Evolutionary conservation across 2,329 filamentous ascomycete genomes (phyloP), one percentile per base, ranked within the genome.

Genomic region (Aspergillus tanneri): DNA sequence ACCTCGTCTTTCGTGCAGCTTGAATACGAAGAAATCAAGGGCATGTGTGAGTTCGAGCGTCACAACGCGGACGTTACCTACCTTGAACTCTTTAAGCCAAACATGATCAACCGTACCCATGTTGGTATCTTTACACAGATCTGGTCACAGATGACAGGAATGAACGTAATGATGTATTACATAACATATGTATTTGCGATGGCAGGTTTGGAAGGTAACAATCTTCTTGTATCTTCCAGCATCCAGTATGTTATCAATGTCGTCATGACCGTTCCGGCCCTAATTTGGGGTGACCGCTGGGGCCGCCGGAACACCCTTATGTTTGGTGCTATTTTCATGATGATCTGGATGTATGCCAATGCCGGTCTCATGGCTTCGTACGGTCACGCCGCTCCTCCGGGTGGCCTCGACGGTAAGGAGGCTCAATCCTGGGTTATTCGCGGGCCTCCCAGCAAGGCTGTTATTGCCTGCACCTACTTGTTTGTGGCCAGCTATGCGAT

Each of bases 191-290:
- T 88, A 49, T 88, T 88, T 62, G 77, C 77, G 8, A 89, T 89
- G 86, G 84, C 85, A 16, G 85, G 85, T 12, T 70, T 86, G 3
- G 72, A 69, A 2, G 78, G 77, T 9, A 76, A 81, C 59, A 78
- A 75, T 48, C 78, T 83, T 21, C 76, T 89, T n/a, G 69, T 87
- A 27, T 79, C 85, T 3, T 85, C 83, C 23, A 81, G 79, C 6
- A 87, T 88, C 55, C 83, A 88, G 61, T 88, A 87, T 63, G 77
- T 90, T 56, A 88, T 92, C 74, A 91, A 91, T 64, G 87, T 92
- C 2, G 54, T 83, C 43, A 87, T 89, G 83, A 92, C 88, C 0
- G 66, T 91, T 6, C 86, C 87, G 0, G 87, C 87, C 1, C 77
- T 92, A n/a, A 66, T 91, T 35, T 91, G 76, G 72, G 80, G 90